Evolutionary conservation across 768 basidiomycete genomes (phyloP), one percentile per base, ranked within the genome.

Genomic region (Termitomyces sp.): DNA sequence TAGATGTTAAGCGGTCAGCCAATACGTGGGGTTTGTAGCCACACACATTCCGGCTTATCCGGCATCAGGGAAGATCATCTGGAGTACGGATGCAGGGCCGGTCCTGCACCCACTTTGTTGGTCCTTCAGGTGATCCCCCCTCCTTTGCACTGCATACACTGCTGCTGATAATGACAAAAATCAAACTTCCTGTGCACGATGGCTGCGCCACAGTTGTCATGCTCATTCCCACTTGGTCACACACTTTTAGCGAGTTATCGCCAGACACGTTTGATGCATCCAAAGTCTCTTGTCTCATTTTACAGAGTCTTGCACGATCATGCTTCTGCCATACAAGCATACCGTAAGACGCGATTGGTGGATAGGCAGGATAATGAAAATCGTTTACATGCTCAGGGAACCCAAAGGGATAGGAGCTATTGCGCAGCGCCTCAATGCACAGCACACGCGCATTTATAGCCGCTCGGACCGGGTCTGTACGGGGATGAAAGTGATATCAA

Each of bases 201-300:
- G 55, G 36, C 55, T 64, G 58, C 60, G 63, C 63, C 63, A 64
- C 63, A 64, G 47, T 57, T 28, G 48, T 32, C 16, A n/a, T 41
- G 41, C 18, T 26, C 38, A 55, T 54, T 40, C 33, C 26, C 16
- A n/a, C 33, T 20, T 43, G 28, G 28, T 43, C 26, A 32, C 28
- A n/a, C 12, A 13, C 7, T 30, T 13, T 13, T 13, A 13, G n/a
- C n/a, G 28, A 13, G 18, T n/a, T 9, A 8, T 3, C 18, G 5
- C 5, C n/a, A 43, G n/a, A 40, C 14, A 1, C 30, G 18, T 33
- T 20, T 13, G 12, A 20, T 35, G 2, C 5, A 16, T 26, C 1
- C 8, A 26, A 52, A 36, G 18, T n/a, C 35, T 7, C 13, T 50
- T 51, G 50, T 51, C 52, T 12, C 33, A 52, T 16, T n/a, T 16